Evolutionary conservation across 345 rosid species (phyloP), one percentile per base, ranked within the genome.

Genomic region (Euphorbia tirucalli): DNA sequence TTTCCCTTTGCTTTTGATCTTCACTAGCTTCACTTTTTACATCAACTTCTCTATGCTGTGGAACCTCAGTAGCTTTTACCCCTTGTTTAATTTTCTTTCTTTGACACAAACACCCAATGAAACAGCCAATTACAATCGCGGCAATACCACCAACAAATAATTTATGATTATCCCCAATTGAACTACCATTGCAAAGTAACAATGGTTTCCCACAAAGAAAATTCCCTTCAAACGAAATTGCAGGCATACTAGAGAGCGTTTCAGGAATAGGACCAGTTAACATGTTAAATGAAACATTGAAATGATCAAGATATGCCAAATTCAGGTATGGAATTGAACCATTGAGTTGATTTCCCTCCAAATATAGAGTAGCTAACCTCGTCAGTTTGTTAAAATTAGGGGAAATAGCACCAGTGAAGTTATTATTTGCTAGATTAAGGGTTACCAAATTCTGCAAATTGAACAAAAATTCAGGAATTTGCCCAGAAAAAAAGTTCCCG

Each of bases 401-500:
- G 15, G 85, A 70, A 19, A 84, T 79, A 39, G 25, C 56, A 19
- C 87, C 87, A 35, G 85, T 56, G 68, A 84, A 79, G 0, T 75
- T 71, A 68, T 84, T 84, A 39, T 44, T 43, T 21, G 83, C 75
- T 49, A 84, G 67, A 49, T 79, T 25, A 50, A 84, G 77, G 62
- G 79, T 69, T 30, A 77, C 72, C 71, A 84, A 73, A 44, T 79
- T 73, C 74, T 24, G 60, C 67, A 84, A 65, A 39, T 49, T 25
- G 76, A 81, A 84, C 64, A 84, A 44, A 61, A 60, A 84, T 2
- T 44, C 72, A 56, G 97, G 98, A 76, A 92, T 76, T 52, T 81
- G 86, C 19, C 98, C 97, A 30, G 92, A 81, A 74, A 94, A 90
- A 75, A 80, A 75, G 81, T 92, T 92, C 62, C 76, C 83, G 73